Evolutionary conservation across 129 eudicot species (phyloP).

Genomic region (Chrysanthemum lavandulifolium): DNA sequence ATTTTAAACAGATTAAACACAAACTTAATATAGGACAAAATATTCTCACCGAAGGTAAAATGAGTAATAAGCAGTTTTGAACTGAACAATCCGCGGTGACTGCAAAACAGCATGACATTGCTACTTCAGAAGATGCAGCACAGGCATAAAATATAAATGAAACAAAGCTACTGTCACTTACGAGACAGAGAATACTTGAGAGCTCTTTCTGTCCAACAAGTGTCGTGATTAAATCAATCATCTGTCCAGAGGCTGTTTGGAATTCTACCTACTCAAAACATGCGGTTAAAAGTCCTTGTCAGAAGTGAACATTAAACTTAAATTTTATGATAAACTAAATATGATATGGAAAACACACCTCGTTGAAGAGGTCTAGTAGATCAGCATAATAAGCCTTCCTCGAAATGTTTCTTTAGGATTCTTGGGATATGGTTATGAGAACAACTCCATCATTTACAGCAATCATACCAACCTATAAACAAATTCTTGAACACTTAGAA

Average conservation of each 20-base stretch:
- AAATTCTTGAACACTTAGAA: neutral
- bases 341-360: constrained; percentile 41
- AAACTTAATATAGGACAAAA: neutral
- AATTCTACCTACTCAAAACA: constrained; percentile 63
- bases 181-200: constrained; percentile 78
- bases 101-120: constrained; percentile 35
- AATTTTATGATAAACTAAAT: neutral
- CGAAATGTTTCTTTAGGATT: constrained; percentile 72
- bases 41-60: constrained; percentile 78
- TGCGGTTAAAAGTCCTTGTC: neutral
- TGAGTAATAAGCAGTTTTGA: constrained; percentile 90
- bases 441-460: constrained; percentile 75
- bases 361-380: constrained; percentile 71
- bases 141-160: neutral
- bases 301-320: neutral
- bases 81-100: constrained; percentile 86
- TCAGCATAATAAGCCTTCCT: constrained; percentile 62
- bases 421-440: constrained; percentile 75
- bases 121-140: neutral
- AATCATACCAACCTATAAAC: constrained; percentile 59
- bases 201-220: constrained; percentile 81
- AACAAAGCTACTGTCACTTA: constrained; percentile 32
- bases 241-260: constrained; percentile 87
- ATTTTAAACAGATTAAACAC: neutral
- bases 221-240: constrained; percentile 89